Evolutionary conservation across 2,329 filamentous ascomycete species (phyloP).

Genomic region (Sporothrix protearum): DNA sequence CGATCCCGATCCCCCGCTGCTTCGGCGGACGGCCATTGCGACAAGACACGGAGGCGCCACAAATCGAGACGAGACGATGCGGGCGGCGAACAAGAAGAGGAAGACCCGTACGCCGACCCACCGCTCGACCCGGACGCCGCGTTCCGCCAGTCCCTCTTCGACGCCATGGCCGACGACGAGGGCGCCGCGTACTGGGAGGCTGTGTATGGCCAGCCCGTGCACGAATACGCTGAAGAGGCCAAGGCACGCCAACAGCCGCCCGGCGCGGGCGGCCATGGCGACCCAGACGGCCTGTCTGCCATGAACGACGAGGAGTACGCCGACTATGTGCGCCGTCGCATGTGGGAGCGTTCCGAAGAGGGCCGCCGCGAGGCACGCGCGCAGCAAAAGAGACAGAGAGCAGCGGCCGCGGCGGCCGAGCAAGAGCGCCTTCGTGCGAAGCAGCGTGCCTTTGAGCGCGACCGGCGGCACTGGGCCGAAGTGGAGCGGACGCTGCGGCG

Average conservation of each 20-base stretch:
- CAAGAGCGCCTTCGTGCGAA: conserved; percentile 50
- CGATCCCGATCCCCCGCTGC: too few relatives aligned
- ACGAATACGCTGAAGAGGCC: conserved; percentile 39
- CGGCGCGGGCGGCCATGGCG: conserved; percentile 33
- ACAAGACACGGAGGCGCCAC: background rate
- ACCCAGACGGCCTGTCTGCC: conserved; percentile 59
- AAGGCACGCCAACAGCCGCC: background rate
- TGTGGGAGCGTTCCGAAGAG: conserved; percentile 95
- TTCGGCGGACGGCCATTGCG: background rate
- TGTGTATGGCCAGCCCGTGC: conserved; percentile 94
- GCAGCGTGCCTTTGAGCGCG: conserved; percentile 37
- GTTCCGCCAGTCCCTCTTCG: conserved; percentile 91
- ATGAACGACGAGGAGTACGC: conserved; percentile 96
- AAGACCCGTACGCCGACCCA: conserved; percentile 45
- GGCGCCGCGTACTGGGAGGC: conserved; percentile 92
- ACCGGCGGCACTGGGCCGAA: conserved; percentile 39
- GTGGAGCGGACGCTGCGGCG: conserved; percentile 67
- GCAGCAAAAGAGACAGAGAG: conserved; percentile 47
- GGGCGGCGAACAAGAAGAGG: conserved; percentile 10
- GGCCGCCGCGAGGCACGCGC: conserved; percentile 75
- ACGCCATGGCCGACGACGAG: conserved; percentile 95
- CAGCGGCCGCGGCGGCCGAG: conserved; percentile 40
- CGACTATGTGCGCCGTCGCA: conserved; percentile 74
- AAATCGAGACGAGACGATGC: background rate
- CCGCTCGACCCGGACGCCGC: conserved; percentile 66